These are phyloP conservation scores for Rubus idaeus DNA, from an alignment of 306 rosid genomes.

Conservation along the genomic window DNA sequence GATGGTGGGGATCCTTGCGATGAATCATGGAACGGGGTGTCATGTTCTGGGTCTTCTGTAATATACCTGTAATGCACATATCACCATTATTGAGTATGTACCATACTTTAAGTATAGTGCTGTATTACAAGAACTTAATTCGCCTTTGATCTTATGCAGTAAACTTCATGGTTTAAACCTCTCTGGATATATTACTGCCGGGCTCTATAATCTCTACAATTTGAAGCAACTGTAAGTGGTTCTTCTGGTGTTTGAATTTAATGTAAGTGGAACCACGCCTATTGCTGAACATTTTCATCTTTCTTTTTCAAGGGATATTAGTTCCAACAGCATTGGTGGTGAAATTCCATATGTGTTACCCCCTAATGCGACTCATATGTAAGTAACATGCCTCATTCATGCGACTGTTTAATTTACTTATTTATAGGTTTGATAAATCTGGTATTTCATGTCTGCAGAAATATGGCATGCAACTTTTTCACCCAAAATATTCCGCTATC, in stretches of 20 bases:
- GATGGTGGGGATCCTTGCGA: constrained; percentile 76
- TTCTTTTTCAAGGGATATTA: constrained; percentile 64
- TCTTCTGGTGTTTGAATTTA: background rate
- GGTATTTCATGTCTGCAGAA: constrained; percentile 46
- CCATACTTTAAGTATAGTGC: constrained; percentile 10
- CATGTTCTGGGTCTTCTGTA: constrained; percentile 73
- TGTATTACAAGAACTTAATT: constrained; percentile 11
- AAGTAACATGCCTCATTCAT: constrained; percentile 27
- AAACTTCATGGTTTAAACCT: constrained; percentile 75
- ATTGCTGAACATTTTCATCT: constrained; percentile 21
- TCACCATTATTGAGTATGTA: constrained; percentile 1
- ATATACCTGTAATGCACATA: constrained; percentile 61
- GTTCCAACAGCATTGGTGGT: constrained; percentile 68
- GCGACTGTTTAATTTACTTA: constrained; percentile 1
- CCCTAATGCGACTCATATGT: constrained; percentile 85
- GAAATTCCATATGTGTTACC: constrained; percentile 72
- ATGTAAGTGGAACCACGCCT: constrained; percentile 10
- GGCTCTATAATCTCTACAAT: constrained; percentile 53
- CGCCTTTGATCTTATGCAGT: constrained; percentile 40
- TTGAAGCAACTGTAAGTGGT: constrained; percentile 73
- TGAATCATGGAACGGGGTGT: constrained; percentile 86
- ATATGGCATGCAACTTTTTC: constrained; percentile 75
- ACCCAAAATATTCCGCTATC: constrained; percentile 61
- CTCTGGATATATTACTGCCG: constrained; percentile 63
- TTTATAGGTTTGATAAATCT: constrained; percentile 9